Percentiles rank a stretch among this genome's conserved stretches.
Evolutionary conservation across 2,329 filamentous ascomycete genomes (phyloP).

Genomic region (Chaetomium globosum): DNA sequence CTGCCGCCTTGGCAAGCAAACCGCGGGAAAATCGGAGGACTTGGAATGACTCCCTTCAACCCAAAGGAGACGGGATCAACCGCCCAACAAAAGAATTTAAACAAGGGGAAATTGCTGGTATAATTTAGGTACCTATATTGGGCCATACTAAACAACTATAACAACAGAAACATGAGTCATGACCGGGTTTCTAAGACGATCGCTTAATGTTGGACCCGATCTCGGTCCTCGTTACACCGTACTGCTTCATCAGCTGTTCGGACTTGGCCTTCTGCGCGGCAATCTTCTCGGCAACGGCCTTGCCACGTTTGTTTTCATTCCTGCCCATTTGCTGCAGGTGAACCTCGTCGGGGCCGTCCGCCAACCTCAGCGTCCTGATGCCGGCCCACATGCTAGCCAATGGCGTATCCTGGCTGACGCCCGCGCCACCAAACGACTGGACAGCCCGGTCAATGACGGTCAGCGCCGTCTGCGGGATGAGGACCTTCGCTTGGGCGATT

Average conservation of each 20-base stretch:
- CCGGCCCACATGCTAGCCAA: conserved; percentile 80
- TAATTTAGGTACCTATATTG: conserved; percentile 2
- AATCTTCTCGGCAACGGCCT: conserved; percentile 63
- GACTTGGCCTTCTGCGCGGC: conserved; percentile 66
- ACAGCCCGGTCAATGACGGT: conserved; percentile 92
- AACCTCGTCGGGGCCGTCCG: conserved; percentile 96
- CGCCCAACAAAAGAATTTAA: conserved; percentile 7
- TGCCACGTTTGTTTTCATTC: conserved; percentile 75
- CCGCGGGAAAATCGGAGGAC: conserved; percentile 12
- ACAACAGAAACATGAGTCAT: not conserved
- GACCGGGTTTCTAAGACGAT: not conserved
- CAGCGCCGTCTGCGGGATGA: conserved; percentile 79
- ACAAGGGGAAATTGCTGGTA: not conserved
- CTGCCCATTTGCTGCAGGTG: conserved; percentile 79
- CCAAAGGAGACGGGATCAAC: conserved; percentile 2
- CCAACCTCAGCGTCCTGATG: conserved; percentile 79
- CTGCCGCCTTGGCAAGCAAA: conserved; percentile 5
- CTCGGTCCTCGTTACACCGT: conserved; percentile 51
- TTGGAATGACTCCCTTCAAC: conserved; percentile 19
- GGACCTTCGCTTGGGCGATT: conserved; percentile 93
- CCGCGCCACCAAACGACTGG: conserved; percentile 87
- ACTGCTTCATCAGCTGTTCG: conserved; percentile 65
- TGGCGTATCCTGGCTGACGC: conserved; percentile 92
- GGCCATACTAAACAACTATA: conserved; percentile 10
- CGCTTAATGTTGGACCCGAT: conserved; percentile 56